Base-by-base conservation (phyloP, 2,329 filamentous ascomycete genomes). In the Diplocarpon mali region DNA sequence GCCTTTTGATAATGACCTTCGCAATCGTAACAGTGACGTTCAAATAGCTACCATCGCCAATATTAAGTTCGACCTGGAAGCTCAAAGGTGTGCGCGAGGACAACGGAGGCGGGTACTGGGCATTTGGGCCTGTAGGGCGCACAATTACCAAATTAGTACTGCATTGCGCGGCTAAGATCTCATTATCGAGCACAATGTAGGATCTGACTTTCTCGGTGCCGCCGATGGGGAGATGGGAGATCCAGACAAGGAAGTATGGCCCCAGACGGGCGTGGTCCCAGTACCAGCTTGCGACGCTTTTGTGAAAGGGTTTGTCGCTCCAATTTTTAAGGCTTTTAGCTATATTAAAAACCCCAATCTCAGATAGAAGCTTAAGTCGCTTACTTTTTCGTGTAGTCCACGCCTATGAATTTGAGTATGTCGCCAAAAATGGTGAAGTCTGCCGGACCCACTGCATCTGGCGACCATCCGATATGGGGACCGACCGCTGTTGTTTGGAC, bases 251-350 rank as follows among this genome's bases (percentile, higher is more conserved):
- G 2, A 65, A 64, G 59, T 69, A 69, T 0, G 58, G 53, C 0
- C 66, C 68, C 1, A 69, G 43, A 16, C 57, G 58, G 3, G 57
- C 67, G 45, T 69, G 69, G n/a, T 69, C 68, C 65, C 66, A 69
- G 52, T 68, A 67, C 63, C 66, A 68, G 28, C 58, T 63, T 28
- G 48, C 44, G 8, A 65, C 53, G 13, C 52, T 58, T 4, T 55
- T 43, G 10, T 44, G 27, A 43, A 70, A 66, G 1, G 65, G 62
- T 24, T 48, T 47, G 45, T 65, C 57, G 4, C 62, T 62, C 67
- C 68, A 70, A 50, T 70, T 70, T 65, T 35, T 8, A 7, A 35
- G n/a, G 14, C 6, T 8, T 10, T n/a, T n/a, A n/a, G n/a, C n/a
- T n/a, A n/a, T n/a, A n/a, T n/a, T n/a, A n/a, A n/a, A n/a, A n/a